These are phyloP conservation scores for Spathaspora hagerdaliae DNA, from an alignment of 805 yeast species.

Conservation along the genomic window DNA sequence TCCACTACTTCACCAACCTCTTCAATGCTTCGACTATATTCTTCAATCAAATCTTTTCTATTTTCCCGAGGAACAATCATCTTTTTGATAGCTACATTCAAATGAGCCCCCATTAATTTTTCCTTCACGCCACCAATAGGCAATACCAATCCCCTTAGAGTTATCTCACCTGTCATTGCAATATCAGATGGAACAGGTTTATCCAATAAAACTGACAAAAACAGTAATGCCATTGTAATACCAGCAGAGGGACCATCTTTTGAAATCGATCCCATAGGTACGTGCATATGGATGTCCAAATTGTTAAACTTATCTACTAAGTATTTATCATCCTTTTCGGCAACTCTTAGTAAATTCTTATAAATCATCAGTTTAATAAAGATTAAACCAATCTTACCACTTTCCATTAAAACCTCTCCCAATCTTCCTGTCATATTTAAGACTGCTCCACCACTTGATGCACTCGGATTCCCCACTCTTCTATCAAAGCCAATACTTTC, in stretches of 20 bases:
- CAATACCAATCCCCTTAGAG: slow-evolving; percentile 70
- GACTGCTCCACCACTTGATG: slow-evolving; percentile 16
- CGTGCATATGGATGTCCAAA: slow-evolving; percentile 53
- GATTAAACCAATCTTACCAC: slow-evolving; percentile 73
- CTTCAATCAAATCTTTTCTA: slow-evolving; percentile 63
- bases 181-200: slow-evolving; percentile 44
- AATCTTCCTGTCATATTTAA: slow-evolving; percentile 75
- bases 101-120: slow-evolving; percentile 74
- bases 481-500: slow-evolving; percentile 70
- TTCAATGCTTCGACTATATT: slow-evolving; percentile 38
- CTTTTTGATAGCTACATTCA: slow-evolving; percentile 44
- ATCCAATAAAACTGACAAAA: slow-evolving; percentile 39
- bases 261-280: slow-evolving; percentile 45
- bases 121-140: slow-evolving; percentile 84
- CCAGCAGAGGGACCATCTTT: slow-evolving; percentile 50
- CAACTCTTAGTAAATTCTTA: slow-evolving; percentile 28
- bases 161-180: slow-evolving; percentile 88
- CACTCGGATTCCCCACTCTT: slow-evolving; percentile 9
- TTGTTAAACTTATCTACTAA: slow-evolving; percentile 45
- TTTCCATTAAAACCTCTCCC: slow-evolving; percentile 77
- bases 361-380: slow-evolving; percentile 59
- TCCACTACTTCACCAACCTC: slow-evolving; percentile 19
- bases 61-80: slow-evolving; percentile 72
- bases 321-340: slow-evolving; percentile 22
- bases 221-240: slow-evolving; percentile 46